Base-by-base conservation (phyloP, 2,329 filamentous ascomycete species). In the Talaromyces sp. region DNA sequence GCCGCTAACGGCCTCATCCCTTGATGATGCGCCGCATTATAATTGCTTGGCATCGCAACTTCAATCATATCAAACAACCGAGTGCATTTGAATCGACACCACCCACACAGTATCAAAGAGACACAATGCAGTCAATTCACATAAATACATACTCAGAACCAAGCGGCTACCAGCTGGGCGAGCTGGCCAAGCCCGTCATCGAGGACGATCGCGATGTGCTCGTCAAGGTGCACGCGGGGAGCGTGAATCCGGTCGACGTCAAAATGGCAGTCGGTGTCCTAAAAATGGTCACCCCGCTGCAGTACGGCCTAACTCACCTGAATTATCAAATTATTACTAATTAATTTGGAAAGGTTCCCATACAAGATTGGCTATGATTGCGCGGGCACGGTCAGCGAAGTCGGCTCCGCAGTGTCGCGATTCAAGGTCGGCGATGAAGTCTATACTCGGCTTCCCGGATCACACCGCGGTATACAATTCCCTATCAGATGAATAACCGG, bases 191-290 rank as follows among this genome's bases (percentile, higher is more conserved):
- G 3, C 64, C 65, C 14, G 53, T 47, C 14, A 61, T 69, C 34
- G 61, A 65, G 16, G 30, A 61, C 42, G 61, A 66, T 5, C 61
- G 50, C 27, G 68, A 70, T 44, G 59, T 71, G 12, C 36, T 69
- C 4, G 69, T 71, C 53, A 63, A 65, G 50, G 76, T 81, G 6
- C 70, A 78, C 57, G 78, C 79, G 7, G 77, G 76, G 1, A 74
- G 72, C 52, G 69, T 81, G 50, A 81, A 82, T 64, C 78, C 79
- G 1, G 68, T 80, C 7, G 79, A 81, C 67, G 74, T 80, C 3
- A 76, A 76, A 57, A 74, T 75, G 56, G 78, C 76, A 2, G 67
- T 68, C 9, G 76, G 76, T 0, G 61, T 66, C 2, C 65, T 74
- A 31, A 77, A 76, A 59, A 28, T 68, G 10, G 67, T 71, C 16